Percentiles rank a stretch among this genome's conserved stretches.
Conservation (phyloP, 768 basidiomycete species). For the Clathrus columnatus region DNA sequence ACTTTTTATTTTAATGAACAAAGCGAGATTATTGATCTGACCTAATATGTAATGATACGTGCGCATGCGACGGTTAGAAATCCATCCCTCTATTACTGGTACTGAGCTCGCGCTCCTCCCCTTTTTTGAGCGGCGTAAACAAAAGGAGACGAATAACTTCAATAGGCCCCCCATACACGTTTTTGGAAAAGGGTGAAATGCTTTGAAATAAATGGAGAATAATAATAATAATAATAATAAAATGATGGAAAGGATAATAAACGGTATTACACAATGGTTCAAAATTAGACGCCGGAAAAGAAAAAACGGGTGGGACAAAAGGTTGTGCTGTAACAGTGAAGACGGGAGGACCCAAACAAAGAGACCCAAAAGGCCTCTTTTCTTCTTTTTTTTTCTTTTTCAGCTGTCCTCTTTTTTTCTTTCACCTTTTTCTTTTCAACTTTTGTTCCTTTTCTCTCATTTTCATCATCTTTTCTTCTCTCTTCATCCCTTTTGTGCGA, state of each 20-base stretch:
- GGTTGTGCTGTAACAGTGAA: background rate
- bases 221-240: background rate
- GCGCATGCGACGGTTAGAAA: too few relatives aligned
- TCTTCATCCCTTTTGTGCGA: background rate
- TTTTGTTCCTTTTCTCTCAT: conserved; percentile 27
- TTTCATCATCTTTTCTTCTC: conserved; percentile 27
- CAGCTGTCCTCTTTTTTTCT: conserved; percentile 18
- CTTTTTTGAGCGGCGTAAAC: too few relatives aligned
- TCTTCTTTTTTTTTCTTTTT: background rate
- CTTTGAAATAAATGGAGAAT: too few relatives aligned
- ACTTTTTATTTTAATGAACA: too few relatives aligned
- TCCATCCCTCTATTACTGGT: too few relatives aligned
- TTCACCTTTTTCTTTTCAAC: conserved; percentile 20
- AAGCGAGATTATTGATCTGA: background rate
- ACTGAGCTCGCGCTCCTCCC: too few relatives aligned
- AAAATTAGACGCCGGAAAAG: background rate
- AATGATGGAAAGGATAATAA: background rate
- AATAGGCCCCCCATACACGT: too few relatives aligned
- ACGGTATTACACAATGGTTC: background rate
- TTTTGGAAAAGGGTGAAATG: too few relatives aligned
- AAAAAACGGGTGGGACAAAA: background rate
- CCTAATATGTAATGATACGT: background rate
- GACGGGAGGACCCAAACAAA: too few relatives aligned
- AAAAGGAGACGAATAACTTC: too few relatives aligned
- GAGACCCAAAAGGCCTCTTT: background rate